Evolutionary conservation across 306 rosid species (phyloP).

Genomic region (Pachyrhizus erosus): DNA sequence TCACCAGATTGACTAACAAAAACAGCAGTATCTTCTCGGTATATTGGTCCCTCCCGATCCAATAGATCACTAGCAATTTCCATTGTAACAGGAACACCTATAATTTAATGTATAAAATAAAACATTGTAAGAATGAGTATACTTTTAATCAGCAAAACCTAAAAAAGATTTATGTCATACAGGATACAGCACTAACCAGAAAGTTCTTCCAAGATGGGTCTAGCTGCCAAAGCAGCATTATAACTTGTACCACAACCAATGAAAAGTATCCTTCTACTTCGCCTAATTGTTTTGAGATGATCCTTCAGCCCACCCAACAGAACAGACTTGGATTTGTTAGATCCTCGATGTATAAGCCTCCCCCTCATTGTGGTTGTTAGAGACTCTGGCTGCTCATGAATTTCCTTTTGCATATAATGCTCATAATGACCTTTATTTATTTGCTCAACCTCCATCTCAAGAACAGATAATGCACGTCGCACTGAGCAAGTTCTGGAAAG

Average conservation of each 20-base stretch:
- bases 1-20: conserved; percentile 99
- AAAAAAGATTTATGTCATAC: conserved; percentile 32
- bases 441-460: conserved; percentile 98
- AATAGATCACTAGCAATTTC: conserved; percentile 97
- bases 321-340: conserved; percentile 84
- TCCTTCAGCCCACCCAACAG: conserved; percentile 95
- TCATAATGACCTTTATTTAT: conserved; percentile 91
- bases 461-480: conserved; percentile 93
- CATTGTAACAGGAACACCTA: conserved; percentile 98
- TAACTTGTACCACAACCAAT: conserved; percentile 99
- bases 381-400: conserved; percentile 96
- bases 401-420: conserved; percentile 99
- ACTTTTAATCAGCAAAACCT: conserved; percentile 27
- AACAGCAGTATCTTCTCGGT: conserved; percentile 95
- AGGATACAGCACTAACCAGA: conserved; percentile 63
- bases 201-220: conserved; percentile 98
- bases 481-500: conserved; percentile 80
- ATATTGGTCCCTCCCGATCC: conserved; percentile 96
- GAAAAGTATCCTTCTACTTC: conserved; percentile 91
- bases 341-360: conserved; percentile 79
- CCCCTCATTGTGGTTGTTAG: conserved; percentile 98
- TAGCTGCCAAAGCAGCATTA: conserved; percentile 97
- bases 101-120: conserved; percentile 40
- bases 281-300: conserved; percentile 95
- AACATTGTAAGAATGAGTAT: conserved; percentile 30